Evolutionary conservation across 1,284 basidiomycete species (phyloP).

Genomic region (Flammula alnicola): DNA sequence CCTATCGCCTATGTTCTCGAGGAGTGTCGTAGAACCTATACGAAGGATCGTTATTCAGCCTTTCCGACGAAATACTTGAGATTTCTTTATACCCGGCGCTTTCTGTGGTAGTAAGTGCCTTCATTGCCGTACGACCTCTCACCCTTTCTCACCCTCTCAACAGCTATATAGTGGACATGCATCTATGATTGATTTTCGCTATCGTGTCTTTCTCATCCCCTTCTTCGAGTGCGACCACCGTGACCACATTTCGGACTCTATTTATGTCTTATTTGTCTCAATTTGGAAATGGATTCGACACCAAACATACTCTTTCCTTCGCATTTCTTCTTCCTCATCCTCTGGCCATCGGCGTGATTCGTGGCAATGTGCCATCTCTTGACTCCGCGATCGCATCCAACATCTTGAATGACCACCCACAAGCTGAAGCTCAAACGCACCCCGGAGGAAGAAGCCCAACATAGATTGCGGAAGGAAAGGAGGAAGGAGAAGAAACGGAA

Average conservation of each 20-base stretch:
- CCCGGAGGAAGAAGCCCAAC: slow-evolving; percentile 66
- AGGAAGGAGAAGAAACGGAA: slow-evolving; percentile 41
- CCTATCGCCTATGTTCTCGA: slow-evolving; percentile 76
- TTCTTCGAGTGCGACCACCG: neutral
- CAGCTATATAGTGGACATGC: too few relatives aligned
- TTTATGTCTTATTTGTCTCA: slow-evolving; percentile 15
- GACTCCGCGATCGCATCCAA: slow-evolving; percentile 1
- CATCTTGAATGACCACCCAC: slow-evolving; percentile 43
- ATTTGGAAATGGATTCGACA: slow-evolving; percentile 3
- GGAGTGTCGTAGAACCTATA: slow-evolving; percentile 64
- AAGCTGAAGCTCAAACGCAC: slow-evolving; percentile 76
- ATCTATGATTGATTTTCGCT: too few relatives aligned
- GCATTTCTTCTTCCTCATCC: neutral
- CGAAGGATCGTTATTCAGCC: slow-evolving; percentile 33
- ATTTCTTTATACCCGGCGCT: neutral
- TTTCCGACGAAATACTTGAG: slow-evolving; percentile 27
- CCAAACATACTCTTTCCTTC: slow-evolving; percentile 8
- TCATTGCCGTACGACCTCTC: too few relatives aligned
- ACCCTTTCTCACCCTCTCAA: too few relatives aligned
- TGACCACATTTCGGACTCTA: too few relatives aligned
- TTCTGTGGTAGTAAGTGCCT: neutral
- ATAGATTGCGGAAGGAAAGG: slow-evolving; percentile 52
- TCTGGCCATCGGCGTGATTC: neutral
- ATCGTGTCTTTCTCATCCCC: too few relatives aligned
- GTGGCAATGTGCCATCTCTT: neutral